phyloP scores from a whole-genome alignment of 1,284 basidiomycete species.

The Tranzscheliella williamsii region DNA sequence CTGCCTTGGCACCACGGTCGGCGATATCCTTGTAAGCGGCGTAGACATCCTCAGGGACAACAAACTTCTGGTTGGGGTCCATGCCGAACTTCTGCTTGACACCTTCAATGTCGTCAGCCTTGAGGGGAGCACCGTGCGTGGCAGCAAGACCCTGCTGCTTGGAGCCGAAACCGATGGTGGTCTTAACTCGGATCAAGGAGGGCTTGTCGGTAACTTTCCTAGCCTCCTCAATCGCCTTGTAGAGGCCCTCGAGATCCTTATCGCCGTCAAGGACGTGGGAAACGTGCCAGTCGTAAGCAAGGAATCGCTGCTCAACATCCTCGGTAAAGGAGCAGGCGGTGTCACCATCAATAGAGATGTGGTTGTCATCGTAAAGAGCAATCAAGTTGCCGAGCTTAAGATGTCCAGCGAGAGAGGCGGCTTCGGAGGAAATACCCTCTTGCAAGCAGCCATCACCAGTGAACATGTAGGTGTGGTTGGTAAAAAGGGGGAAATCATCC shows the following conservation, averaged over 20 bases:
- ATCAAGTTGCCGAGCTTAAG: conserved; percentile 90
- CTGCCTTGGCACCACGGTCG: conserved; percentile 73
- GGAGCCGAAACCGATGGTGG: conserved; percentile 92
- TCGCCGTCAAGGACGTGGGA: conserved; percentile 81
- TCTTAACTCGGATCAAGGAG: conserved; percentile 80
- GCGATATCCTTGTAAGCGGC: conserved; percentile 71
- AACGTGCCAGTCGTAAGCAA: conserved; percentile 91
- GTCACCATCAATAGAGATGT: conserved; percentile 94
- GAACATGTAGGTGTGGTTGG: conserved; percentile 88
- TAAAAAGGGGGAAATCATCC: conserved; percentile 78
- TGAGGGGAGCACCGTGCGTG: conserved; percentile 88
- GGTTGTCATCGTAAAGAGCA: conserved; percentile 65
- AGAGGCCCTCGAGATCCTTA: conserved; percentile 78
- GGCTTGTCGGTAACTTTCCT: conserved; percentile 79
- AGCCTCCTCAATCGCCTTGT: conserved; percentile 77
- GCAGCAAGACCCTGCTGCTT: conserved; percentile 88
- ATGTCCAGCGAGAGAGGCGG: conserved; percentile 86
- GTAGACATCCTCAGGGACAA: conserved; percentile 76
- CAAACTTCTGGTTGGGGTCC: conserved; percentile 77
- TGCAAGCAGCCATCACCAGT: conserved; percentile 92
- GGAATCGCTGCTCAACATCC: conserved; percentile 83
- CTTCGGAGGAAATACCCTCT: conserved; percentile 91
- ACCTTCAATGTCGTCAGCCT: conserved; percentile 83
- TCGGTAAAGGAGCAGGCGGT: conserved; percentile 92
- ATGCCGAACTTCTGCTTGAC: conserved; percentile 86